Conservation (phyloP, 129 eudicot genomes). For the Ambrosia artemisiifolia region DNA sequence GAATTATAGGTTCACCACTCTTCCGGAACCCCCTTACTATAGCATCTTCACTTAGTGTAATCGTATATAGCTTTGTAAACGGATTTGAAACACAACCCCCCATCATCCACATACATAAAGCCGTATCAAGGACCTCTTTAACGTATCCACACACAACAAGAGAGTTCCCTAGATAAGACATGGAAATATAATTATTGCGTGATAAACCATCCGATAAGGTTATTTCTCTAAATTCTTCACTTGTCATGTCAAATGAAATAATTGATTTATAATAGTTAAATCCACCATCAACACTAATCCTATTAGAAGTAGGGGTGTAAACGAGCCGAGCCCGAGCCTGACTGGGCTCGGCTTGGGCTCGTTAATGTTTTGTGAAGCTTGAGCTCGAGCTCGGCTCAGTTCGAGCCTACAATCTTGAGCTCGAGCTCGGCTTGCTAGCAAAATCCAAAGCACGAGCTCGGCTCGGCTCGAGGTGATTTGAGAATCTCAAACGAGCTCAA, state of each 20-base stretch:
- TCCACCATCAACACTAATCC: too few species aligned
- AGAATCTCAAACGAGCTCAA: too few species aligned
- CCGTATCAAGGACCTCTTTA: background rate
- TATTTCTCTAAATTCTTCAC: conserved; percentile 33
- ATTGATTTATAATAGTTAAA: conserved; percentile 3
- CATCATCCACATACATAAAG: background rate
- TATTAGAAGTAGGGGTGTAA: too few species aligned
- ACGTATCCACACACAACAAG: background rate
- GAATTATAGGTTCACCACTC: background rate
- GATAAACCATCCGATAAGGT: conserved; percentile 27
- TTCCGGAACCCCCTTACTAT: background rate
- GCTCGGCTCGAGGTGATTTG: too few species aligned
- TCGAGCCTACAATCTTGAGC: too few species aligned
- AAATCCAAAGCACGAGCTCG: too few species aligned
- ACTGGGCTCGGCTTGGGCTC: too few species aligned
- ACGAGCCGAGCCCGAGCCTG: too few species aligned
- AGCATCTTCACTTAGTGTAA: background rate
- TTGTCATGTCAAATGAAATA: conserved; percentile 32
- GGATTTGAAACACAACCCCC: background rate
- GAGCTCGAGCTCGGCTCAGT: too few species aligned
- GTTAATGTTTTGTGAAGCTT: too few species aligned
- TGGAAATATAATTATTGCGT: background rate
- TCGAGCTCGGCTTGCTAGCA: too few species aligned
- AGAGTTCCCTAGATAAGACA: background rate
- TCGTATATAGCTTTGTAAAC: background rate